Percentiles rank a stretch among this genome's conserved stretches.
Conservation (phyloP, 495 filamentous ascomycete species). For the Tuber brumale region DNA sequence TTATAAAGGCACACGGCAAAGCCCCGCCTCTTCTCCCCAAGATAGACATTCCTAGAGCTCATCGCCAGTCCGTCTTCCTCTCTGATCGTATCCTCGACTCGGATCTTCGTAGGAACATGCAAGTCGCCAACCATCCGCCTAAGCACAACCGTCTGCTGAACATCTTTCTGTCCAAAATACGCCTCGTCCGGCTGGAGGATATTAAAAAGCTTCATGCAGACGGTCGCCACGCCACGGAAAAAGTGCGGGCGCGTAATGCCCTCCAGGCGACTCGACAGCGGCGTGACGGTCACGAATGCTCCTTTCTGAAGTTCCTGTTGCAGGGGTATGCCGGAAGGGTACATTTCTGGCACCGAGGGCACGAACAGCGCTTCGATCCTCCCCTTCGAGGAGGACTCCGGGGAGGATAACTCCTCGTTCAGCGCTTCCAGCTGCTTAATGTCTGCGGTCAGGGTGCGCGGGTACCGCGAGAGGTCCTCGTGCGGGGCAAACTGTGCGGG, state of each 20-base stretch:
- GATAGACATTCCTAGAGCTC: constrained; percentile 89
- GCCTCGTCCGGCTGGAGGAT: constrained; percentile 78
- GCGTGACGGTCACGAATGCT: constrained; percentile 89
- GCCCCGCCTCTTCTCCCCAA: constrained; percentile 64
- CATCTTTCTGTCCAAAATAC: constrained; percentile 97
- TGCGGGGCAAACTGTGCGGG: constrained; percentile 90
- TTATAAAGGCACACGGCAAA: constrained; percentile 65
- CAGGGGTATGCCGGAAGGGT: constrained; percentile 74
- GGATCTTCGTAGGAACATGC: constrained; percentile 67
- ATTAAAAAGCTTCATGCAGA: constrained; percentile 97
- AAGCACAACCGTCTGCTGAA: constrained; percentile 91
- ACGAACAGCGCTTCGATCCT: constrained; percentile 76
- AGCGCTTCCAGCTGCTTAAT: constrained; percentile 57
- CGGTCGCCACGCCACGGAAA: constrained; percentile 90
- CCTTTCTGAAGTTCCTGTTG: constrained; percentile 70
- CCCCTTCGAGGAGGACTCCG: constrained; percentile 52
- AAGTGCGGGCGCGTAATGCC: constrained; percentile 85
- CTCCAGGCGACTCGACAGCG: constrained; percentile 71
- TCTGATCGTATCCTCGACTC: constrained; percentile 66
- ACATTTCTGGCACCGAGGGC: constrained; percentile 76
- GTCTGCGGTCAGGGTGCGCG: constrained; percentile 81
- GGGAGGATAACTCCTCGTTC: constrained; percentile 60
- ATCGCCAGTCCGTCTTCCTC: constrained; percentile 82
- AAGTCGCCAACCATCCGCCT: constrained; percentile 82
- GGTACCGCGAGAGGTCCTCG: constrained; percentile 83